Conservation (phyloP, 2,329 filamentous ascomycete genomes). For the Falciphora oryzae region DNA sequence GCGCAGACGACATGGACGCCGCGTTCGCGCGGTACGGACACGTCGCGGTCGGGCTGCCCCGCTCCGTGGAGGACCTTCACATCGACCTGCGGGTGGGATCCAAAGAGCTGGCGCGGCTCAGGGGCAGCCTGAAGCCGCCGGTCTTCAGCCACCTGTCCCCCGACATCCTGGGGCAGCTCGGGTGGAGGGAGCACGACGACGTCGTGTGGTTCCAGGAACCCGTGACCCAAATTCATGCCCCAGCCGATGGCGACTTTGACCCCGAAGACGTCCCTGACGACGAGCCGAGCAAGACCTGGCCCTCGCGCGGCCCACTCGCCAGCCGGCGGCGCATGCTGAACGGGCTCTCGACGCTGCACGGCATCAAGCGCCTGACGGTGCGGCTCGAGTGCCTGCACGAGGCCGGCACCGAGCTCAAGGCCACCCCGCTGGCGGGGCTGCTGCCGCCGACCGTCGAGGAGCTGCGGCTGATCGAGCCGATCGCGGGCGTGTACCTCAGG, state of each 20-base stretch:
- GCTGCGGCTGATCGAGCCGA: background rate
- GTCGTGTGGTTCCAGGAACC: background rate
- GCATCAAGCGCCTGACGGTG: background rate
- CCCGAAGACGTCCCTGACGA: too few relatives aligned
- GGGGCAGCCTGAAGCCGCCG: background rate
- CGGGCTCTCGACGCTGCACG: background rate
- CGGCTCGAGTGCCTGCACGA: background rate
- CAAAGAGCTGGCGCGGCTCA: background rate
- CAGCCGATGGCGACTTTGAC: too few relatives aligned
- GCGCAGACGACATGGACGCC: background rate
- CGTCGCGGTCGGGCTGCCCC: background rate
- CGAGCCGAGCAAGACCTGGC: background rate
- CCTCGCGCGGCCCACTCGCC: background rate
- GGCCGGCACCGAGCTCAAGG: background rate
- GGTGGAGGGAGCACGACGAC: background rate
- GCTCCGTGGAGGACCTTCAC: background rate
- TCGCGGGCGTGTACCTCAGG: background rate
- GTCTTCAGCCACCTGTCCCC: background rate
- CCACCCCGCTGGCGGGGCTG: background rate
- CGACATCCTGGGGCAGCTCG: too few relatives aligned
- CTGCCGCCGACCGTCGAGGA: background rate
- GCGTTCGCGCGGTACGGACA: background rate
- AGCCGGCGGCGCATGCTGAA: background rate
- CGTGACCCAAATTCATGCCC: background rate
- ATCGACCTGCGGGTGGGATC: background rate